Evolutionary conservation across 208 protist genomes (phyloP), one percentile per base, ranked within the genome.

Genomic region (Leishmania braziliensis): DNA sequence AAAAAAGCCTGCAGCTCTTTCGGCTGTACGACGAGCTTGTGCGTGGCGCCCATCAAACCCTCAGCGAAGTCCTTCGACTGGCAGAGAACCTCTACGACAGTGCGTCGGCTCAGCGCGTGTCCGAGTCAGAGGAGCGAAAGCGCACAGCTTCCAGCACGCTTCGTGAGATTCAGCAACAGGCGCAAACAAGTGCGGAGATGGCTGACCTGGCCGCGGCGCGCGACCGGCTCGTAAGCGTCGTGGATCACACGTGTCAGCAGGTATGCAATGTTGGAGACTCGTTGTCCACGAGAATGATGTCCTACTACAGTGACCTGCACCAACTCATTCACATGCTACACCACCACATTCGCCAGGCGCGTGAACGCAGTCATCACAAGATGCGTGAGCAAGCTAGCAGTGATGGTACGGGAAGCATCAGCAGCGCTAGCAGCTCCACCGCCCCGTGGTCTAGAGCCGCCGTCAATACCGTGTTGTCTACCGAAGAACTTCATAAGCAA

Each of bases 261-360:
- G 85, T 95, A 36, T 78, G 84, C 46, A 85, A 82, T 14, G 82
- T 91, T 26, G 88, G 85, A 68, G 85, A 94, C 51, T 65, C 81
- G 53, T 76, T 93, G 12, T 76, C 87, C 3, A 84, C 86, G 3
- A 87, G 84, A 36, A 87, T 92, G 33, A 50, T 76, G 20, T 90
- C 91, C 48, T 91, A 89, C 54, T 92, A 91, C 80, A 84, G 84
- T 33, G 91, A 97, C 77, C 70, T 97, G 54, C 86, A 90, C 29
- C 78, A 91, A 69, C 88, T 96, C 53, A 88, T 97, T 62, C 66
- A 51, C 14, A 85, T 86, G 26, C 80, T 96, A 54, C 90, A 91
- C 50, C 75, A 86, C 20, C 85, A 88, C 62, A 46, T 91, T 26
- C 80, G 65, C 51, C 56, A 78, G 14, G 77, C 51, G 70, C 77